Percentiles rank a stretch among this genome's conserved stretches.
Conservation (phyloP, 176 grass and related monocot species). For the Zea luxurians region DNA sequence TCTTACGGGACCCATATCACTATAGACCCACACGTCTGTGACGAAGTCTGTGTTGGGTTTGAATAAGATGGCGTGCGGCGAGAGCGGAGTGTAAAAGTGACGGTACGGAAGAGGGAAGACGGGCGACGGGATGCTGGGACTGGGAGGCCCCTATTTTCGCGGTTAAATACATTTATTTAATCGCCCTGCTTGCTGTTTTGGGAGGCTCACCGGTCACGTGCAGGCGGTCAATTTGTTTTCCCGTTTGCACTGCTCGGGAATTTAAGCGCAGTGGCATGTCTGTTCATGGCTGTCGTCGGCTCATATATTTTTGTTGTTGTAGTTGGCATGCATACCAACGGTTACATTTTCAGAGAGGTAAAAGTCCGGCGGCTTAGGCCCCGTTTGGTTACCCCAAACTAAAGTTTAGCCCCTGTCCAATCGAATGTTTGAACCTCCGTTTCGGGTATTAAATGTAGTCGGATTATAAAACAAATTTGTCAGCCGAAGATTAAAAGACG, state of each 20-base stretch:
- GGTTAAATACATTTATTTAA: background rate
- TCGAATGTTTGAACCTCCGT: too few species aligned
- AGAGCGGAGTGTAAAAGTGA: background rate
- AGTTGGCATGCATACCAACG: too few species aligned
- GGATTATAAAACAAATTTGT: too few species aligned
- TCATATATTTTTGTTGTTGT: too few species aligned
- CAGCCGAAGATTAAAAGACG: too few species aligned
- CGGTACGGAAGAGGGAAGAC: slow-evolving; percentile 25
- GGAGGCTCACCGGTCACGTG: slow-evolving; percentile 32
- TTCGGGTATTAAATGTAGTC: too few species aligned
- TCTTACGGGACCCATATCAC: rapidly evolving
- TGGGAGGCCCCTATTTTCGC: background rate
- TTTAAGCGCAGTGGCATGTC: slow-evolving; percentile 32
- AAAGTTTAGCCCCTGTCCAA: too few species aligned
- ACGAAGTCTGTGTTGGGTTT: rapidly evolving
- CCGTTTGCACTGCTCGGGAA: background rate
- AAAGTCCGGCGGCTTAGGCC: too few species aligned
- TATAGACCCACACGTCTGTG: background rate
- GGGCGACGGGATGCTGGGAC: background rate
- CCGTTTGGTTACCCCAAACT: too few species aligned
- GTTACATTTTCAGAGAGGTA: too few species aligned
- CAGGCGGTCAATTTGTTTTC: slow-evolving; percentile 2
- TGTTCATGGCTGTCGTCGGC: background rate
- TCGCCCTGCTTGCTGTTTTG: slow-evolving; percentile 1
- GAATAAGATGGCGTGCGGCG: background rate